Evolutionary conservation across 2,329 filamentous ascomycete genomes (phyloP).

Genomic region (Aspergillus sp.): DNA sequence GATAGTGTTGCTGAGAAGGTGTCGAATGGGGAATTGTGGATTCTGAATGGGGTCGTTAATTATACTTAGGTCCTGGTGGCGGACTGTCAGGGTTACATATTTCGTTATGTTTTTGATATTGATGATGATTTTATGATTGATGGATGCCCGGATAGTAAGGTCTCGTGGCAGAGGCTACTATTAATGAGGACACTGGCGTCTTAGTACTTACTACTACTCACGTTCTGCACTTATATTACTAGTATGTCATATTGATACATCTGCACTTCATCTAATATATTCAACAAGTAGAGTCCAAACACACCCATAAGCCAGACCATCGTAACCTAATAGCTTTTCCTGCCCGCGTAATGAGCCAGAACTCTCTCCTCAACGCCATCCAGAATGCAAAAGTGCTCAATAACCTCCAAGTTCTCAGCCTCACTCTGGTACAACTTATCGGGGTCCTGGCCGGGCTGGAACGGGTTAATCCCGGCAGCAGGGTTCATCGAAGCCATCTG

Average conservation of each 20-base stretch:
- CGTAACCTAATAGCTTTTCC: not conserved
- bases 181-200: not conserved
- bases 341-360: conserved; percentile 53
- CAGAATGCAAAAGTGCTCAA: conserved; percentile 89
- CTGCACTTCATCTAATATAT: not conserved
- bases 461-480: conserved; percentile 68
- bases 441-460: conserved; percentile 88
- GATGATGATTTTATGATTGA: not conserved
- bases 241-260: not conserved
- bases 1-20: conserved; percentile 72
- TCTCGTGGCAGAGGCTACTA: not conserved
- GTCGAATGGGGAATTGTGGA: conserved; percentile 87
- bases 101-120: not conserved
- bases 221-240: not conserved
- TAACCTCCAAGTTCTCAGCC: conserved; percentile 91
- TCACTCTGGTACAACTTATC: conserved; percentile 93
- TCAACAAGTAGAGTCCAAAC: not conserved
- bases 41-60: conserved; percentile 64
- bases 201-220: not conserved
- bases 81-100: not conserved
- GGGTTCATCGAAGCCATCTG: conserved; percentile 76
- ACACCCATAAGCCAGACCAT: not conserved
- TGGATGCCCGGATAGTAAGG: not conserved
- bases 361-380: conserved; percentile 86
- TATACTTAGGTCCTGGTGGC: conserved; percentile 35